A percentile compares a stretch with the other conserved stretches of the same genome.
phyloP scores from a whole-genome alignment of 371 early-diverging fungal species.

The Apophysomyces elegans region DNA sequence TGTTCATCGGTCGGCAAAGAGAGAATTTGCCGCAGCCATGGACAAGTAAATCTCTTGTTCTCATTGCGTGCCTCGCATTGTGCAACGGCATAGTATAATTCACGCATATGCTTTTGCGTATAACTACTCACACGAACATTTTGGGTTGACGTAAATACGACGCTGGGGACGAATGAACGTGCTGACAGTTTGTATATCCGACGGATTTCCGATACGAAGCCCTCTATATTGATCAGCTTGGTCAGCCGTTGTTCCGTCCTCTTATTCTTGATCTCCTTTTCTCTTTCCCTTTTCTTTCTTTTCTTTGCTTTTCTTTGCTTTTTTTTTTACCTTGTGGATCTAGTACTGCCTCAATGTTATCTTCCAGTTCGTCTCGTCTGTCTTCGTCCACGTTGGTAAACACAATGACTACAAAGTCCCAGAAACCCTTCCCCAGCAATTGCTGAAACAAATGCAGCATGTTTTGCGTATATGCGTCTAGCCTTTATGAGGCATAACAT shows the following conservation, averaged over 20 bases:
- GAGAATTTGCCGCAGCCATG: slow-evolving; percentile 58
- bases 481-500: slow-evolving; percentile 24
- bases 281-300: background rate
- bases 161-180: slow-evolving; percentile 49
- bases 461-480: slow-evolving; percentile 67
- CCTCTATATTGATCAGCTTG: slow-evolving; percentile 31
- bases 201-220: slow-evolving; percentile 55
- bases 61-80: slow-evolving; percentile 54
- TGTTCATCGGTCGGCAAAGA: slow-evolving; percentile 43
- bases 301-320: too few relatives aligned
- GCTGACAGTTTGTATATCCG: slow-evolving; percentile 44
- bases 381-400: slow-evolving; percentile 70
- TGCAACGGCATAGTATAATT: slow-evolving; percentile 58
- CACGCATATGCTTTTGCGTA: slow-evolving; percentile 56
- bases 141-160: slow-evolving; percentile 59
- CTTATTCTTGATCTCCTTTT: slow-evolving; percentile 19
- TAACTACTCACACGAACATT: slow-evolving; percentile 42
- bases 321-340: slow-evolving; percentile 43
- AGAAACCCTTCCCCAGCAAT: slow-evolving; percentile 61
- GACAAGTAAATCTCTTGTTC: slow-evolving; percentile 57
- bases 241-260: background rate
- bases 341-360: slow-evolving; percentile 58
- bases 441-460: slow-evolving; percentile 62
- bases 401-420: slow-evolving; percentile 65
- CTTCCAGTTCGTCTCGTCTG: slow-evolving; percentile 57